These are phyloP conservation scores for Clonostachys solani DNA, from an alignment of 2,329 filamentous ascomycete genomes.

Conservation along the genomic window DNA sequence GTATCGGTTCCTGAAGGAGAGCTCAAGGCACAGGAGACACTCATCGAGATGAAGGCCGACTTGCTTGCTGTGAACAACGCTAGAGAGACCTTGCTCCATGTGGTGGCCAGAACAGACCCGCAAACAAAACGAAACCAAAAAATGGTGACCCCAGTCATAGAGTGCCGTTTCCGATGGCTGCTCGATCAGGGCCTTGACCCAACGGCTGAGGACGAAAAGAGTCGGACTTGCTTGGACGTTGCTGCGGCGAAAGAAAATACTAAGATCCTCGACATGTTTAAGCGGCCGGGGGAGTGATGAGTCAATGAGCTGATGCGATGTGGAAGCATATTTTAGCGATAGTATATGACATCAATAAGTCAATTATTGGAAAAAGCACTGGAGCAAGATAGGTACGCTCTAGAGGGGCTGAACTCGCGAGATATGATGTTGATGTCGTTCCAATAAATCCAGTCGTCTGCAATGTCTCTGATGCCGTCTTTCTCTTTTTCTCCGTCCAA, in stretches of 20 bases:
- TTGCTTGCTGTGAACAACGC: background rate
- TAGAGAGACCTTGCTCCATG: background rate
- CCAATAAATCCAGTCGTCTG: no score
- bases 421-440: no score
- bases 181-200: background rate
- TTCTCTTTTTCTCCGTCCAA: no score
- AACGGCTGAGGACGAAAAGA: background rate
- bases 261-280: background rate
- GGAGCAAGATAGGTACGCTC: no score
- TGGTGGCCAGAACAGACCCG: background rate
- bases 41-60: background rate
- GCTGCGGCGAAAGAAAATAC: background rate
- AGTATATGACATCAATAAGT: no score
- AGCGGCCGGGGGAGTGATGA: background rate
- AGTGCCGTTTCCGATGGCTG: background rate
- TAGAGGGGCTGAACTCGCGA: no score
- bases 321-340: no score
- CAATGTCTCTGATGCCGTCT: no score
- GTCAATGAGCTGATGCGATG: no score
- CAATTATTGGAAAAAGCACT: no score
- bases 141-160: background rate
- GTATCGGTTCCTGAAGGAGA: background rate
- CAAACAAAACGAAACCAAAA: background rate
- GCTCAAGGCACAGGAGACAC: background rate
- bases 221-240: background rate